Percentiles rank a stretch among this genome's conserved stretches.
phyloP scores from a whole-genome alignment of 1,139 yeast species.

The Meyerozyma sp. region DNA sequence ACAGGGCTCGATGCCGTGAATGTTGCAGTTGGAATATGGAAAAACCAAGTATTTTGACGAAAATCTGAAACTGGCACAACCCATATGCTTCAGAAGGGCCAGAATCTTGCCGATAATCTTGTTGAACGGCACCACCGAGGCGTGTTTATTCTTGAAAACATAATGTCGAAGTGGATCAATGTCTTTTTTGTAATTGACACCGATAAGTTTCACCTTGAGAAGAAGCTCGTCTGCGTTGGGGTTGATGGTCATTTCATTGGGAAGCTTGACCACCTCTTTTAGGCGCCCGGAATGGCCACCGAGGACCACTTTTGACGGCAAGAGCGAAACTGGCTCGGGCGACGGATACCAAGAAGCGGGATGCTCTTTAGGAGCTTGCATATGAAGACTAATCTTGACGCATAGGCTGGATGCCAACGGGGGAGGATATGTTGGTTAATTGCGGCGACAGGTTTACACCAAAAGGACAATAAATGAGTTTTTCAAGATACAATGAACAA shows the following conservation, averaged over 20 bases:
- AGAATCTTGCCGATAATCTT: conserved; percentile 26
- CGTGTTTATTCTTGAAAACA: not conserved
- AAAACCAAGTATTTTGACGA: conserved; percentile 25
- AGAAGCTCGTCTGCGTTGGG: conserved; percentile 18
- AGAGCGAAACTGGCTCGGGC: not conserved
- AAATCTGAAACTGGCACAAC: conserved; percentile 3
- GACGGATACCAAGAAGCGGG: not conserved
- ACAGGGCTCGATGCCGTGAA: conserved; percentile 18
- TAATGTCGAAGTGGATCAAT: conserved; percentile 3
- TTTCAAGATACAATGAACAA: not conserved
- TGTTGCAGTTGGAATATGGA: conserved; percentile 32
- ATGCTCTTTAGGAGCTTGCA: conserved; percentile 2
- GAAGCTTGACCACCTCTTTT: conserved; percentile 25
- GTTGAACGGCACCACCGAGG: conserved; percentile 28
- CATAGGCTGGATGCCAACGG: not conserved
- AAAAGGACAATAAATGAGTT: not conserved
- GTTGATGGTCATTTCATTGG: conserved; percentile 18
- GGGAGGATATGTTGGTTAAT: not conserved
- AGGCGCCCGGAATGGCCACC: conserved; percentile 7
- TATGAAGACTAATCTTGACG: not conserved
- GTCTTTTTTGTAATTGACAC: conserved; percentile 22
- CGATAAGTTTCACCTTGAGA: conserved; percentile 28
- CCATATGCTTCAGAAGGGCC: conserved; percentile 7
- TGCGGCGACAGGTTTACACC: not conserved
- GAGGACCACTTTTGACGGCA: not conserved